A percentile compares a stretch with the other conserved stretches of the same genome.
phyloP scores from a whole-genome alignment of 2,329 filamentous ascomycete genomes.

The Nemania sp. region DNA sequence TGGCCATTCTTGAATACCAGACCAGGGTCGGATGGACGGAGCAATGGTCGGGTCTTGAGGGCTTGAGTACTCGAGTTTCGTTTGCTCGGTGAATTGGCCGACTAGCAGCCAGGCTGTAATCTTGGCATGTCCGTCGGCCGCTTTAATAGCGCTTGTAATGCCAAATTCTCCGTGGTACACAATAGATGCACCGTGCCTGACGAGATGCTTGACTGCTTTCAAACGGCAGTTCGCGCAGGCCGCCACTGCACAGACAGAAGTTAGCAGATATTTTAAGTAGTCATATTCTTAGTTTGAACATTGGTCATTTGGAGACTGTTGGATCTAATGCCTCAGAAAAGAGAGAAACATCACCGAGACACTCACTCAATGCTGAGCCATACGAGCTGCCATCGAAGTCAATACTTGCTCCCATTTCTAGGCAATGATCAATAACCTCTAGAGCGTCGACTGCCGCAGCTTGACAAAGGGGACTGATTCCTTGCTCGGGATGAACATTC shows the following conservation, averaged over 20 bases:
- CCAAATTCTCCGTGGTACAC: slow-evolving; percentile 10
- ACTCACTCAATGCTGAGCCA: slow-evolving; percentile 12
- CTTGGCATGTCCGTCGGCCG: slow-evolving; percentile 8
- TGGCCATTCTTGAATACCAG: not conserved
- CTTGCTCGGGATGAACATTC: slow-evolving; percentile 14
- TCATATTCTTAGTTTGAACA: not conserved
- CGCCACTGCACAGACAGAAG: slow-evolving; percentile 1
- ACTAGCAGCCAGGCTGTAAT: slow-evolving; percentile 12
- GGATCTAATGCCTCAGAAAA: not conserved
- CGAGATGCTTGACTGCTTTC: slow-evolving; percentile 5
- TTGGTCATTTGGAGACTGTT: not conserved
- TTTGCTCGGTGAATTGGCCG: slow-evolving; percentile 10
- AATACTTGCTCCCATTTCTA: slow-evolving; percentile 13
- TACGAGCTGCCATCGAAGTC: slow-evolving; percentile 17
- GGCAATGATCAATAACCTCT: slow-evolving; percentile 1
- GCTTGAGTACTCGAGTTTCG: not conserved
- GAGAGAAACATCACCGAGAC: not conserved
- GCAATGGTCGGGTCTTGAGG: not conserved
- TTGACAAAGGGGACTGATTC: slow-evolving; percentile 13
- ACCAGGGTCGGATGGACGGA: not conserved
- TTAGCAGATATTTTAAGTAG: not conserved
- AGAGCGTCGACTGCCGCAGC: slow-evolving; percentile 8
- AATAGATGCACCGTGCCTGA: slow-evolving; percentile 5
- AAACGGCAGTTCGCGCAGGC: slow-evolving; percentile 11
- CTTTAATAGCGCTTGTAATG: slow-evolving; percentile 1